Percentiles rank a stretch among this genome's conserved stretches.
phyloP scores from a whole-genome alignment of 371 early-diverging fungal genomes.

The Rhizopus sp. region DNA sequence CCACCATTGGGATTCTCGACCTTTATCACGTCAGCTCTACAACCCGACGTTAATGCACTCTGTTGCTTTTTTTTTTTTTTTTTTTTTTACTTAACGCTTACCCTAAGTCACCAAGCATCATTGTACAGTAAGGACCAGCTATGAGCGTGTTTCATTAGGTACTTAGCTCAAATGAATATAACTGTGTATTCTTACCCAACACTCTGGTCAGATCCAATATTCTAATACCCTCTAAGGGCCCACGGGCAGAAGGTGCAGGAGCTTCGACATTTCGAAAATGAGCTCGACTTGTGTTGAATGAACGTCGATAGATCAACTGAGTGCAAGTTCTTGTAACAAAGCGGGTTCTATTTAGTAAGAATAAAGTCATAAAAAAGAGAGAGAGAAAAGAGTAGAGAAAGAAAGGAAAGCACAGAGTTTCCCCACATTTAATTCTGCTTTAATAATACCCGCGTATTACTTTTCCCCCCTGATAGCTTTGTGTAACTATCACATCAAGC shows the following conservation, averaged over 20 bases:
- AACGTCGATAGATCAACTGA: not conserved
- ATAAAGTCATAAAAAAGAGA: not conserved
- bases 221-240: slow-evolving; percentile 74
- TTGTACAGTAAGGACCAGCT: slow-evolving; percentile 84
- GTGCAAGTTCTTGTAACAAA: not conserved
- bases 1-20: slow-evolving; percentile 80
- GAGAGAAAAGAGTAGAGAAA: not conserved
- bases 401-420: not conserved
- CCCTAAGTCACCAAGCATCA: slow-evolving; percentile 89
- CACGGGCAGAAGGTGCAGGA: slow-evolving; percentile 4
- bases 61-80: not conserved
- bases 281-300: slow-evolving; percentile 8
- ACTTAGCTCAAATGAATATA: not conserved
- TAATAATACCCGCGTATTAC: slow-evolving; percentile 2
- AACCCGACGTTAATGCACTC: not conserved
- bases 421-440: slow-evolving; percentile 1
- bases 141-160: not conserved
- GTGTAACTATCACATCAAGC: not conserved
- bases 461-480: not conserved
- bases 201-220: slow-evolving; percentile 86
- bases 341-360: not conserved
- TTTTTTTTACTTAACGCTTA: slow-evolving; percentile 25
- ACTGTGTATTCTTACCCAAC: slow-evolving; percentile 53
- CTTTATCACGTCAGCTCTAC: slow-evolving; percentile 89
- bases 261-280: slow-evolving; percentile 12